Conservation (phyloP, 2,329 filamentous ascomycete species). For the Xenoacremonium recifei region DNA sequence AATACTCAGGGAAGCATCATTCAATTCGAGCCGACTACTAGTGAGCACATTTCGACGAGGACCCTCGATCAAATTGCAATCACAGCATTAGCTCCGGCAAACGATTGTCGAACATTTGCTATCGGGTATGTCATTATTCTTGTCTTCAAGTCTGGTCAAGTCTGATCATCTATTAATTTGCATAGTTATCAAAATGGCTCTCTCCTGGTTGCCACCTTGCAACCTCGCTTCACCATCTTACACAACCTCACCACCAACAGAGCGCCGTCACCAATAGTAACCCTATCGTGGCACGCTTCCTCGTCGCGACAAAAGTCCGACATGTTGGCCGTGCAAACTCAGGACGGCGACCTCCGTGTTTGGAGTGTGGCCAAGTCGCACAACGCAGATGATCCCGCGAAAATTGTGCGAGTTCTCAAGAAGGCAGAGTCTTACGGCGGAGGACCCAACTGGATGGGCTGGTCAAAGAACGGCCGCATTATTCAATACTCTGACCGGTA, state of each 20-base stretch:
- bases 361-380: slow-evolving; percentile 92
- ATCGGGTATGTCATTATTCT: slow-evolving; percentile 75
- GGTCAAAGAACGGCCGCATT: slow-evolving; percentile 97
- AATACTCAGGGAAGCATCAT: slow-evolving; percentile 92
- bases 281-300: slow-evolving; percentile 91
- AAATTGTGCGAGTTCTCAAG: slow-evolving; percentile 85
- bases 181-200: slow-evolving; percentile 90
- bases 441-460: slow-evolving; percentile 92
- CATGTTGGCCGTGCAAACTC: slow-evolving; percentile 92
- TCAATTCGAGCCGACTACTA: slow-evolving; percentile 88
- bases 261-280: slow-evolving; percentile 82
- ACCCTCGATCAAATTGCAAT: slow-evolving; percentile 92
- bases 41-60: slow-evolving; percentile 85
- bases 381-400: slow-evolving; percentile 71
- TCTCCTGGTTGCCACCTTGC: slow-evolving; percentile 82
- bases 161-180: slow-evolving; percentile 8
- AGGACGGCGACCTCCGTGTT: slow-evolving; percentile 87
- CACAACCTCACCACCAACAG: slow-evolving; percentile 87
- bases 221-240: slow-evolving; percentile 89
- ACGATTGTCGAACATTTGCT: slow-evolving; percentile 91
- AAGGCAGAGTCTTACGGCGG: slow-evolving; percentile 69
- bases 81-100: slow-evolving; percentile 84
- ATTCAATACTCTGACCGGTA: slow-evolving; percentile 90
- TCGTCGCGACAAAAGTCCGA: slow-evolving; percentile 95
- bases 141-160: background rate